Conservation (phyloP, 768 basidiomycete genomes). For the Jaapia argillacea region DNA sequence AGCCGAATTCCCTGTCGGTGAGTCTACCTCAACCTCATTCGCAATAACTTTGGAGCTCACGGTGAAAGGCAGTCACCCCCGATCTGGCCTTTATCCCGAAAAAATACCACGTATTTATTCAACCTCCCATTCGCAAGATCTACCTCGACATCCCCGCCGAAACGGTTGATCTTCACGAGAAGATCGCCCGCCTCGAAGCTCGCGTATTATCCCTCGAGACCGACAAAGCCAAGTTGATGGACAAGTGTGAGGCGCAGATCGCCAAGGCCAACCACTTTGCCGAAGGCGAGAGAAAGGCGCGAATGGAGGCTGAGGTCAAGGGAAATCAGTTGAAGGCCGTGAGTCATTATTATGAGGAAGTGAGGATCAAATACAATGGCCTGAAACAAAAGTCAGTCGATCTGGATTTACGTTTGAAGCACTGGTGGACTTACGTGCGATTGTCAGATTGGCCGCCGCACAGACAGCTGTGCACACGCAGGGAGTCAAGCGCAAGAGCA, state of each 20-base stretch:
- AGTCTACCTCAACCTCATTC: slow-evolving; percentile 2
- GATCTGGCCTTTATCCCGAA: slow-evolving; percentile 35
- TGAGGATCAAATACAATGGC: too few species aligned
- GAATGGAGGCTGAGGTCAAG: too few species aligned
- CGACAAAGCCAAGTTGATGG: neutral
- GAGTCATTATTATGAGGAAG: too few species aligned
- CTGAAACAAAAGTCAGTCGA: too few species aligned
- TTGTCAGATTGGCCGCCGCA: too few species aligned
- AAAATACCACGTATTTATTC: slow-evolving; percentile 38
- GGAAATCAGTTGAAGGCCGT: too few species aligned
- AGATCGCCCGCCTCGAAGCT: neutral
- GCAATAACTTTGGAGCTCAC: neutral
- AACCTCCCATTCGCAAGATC: slow-evolving; percentile 38
- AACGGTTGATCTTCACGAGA: neutral
- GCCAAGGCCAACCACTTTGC: neutral
- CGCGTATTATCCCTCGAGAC: neutral
- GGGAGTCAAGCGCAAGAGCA: too few species aligned
- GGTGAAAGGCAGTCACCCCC: slow-evolving; percentile 11
- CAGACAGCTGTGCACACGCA: too few species aligned
- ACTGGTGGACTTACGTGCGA: too few species aligned
- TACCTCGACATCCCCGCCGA: slow-evolving; percentile 25
- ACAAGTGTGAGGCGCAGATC: neutral
- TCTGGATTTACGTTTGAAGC: too few species aligned
- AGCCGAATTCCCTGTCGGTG: slow-evolving; percentile 17
- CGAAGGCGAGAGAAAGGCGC: neutral